A percentile compares a stretch with the other conserved stretches of the same genome.
These are phyloP conservation scores for Vaccinium corymbosum DNA, from an alignment of 148 eudicot genomes.

Conservation along the genomic window DNA sequence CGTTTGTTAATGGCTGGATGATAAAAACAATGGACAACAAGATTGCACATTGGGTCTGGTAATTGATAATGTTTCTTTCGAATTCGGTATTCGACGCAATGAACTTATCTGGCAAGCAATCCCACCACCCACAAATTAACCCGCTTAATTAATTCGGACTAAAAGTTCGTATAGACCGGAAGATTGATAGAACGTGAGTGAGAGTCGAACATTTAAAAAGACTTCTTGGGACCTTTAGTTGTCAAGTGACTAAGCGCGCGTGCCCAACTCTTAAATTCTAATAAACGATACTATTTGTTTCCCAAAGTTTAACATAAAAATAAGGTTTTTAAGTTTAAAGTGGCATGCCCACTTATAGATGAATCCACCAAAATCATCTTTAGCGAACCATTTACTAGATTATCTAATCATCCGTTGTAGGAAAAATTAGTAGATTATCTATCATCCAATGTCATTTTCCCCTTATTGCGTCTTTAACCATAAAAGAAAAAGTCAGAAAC, in stretches of 20 bases:
- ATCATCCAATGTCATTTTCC: not conserved
- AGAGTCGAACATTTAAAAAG: not conserved
- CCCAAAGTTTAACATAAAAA: not conserved
- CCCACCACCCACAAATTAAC: not conserved
- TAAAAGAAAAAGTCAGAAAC: no score
- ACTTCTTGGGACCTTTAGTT: not conserved
- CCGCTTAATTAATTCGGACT: not conserved
- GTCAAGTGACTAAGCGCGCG: not conserved
- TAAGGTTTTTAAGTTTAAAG: not conserved
- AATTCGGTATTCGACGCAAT: not conserved
- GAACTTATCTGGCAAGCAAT: not conserved
- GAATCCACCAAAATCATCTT: not conserved
- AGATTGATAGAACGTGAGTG: not conserved
- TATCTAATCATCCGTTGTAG: not conserved
- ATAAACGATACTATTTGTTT: no score
- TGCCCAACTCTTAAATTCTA: not conserved
- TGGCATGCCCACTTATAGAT: not conserved
- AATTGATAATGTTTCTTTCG: not conserved
- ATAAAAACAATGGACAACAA: not conserved
- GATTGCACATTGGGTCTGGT: not conserved
- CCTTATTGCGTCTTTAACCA: not conserved
- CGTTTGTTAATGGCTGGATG: slow-evolving; percentile 5
- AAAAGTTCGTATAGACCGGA: not conserved
- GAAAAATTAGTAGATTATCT: not conserved
- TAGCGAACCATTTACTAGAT: not conserved